Evolutionary conservation across 2,329 filamentous ascomycete species (phyloP), one percentile per base, ranked within the genome.

Genomic region (Alternaria sp.): DNA sequence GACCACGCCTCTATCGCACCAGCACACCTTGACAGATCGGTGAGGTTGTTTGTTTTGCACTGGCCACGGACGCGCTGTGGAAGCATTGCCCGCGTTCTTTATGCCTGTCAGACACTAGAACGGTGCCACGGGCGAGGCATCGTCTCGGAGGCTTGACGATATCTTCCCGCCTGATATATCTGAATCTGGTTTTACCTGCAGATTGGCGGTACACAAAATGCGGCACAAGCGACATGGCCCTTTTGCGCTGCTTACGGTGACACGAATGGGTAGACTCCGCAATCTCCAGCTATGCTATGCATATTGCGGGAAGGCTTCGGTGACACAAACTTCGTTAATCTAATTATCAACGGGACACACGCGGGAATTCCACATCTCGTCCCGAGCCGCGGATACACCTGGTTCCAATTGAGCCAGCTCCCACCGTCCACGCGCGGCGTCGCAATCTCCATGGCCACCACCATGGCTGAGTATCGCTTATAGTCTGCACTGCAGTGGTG

Each of bases 261-360:
- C 60, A 69, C 67, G 69, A 47, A 60, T 59, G 59, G 59, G 62
- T 64, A 65, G 57, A 54, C 61, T 67, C 65, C 66, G 57, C 69
- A 67, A 54, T 66, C 51, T 69, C 60, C 62, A 65, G 62, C 60
- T 64, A 69, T 72, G 68, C 66, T 65, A 70, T 69, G 72, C 72
- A 73, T 69, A 59, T 61, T 56, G 61, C 64, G 66, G 61, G 61
- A 61, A 67, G 61, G 60, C 61, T 46, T 64, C 55, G 67, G 68
- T 73, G 60, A 71, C 67, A 77, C 74, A 70, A 66, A 66, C 55
- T 61, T 77, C 75, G 76, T 78, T 68, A 76, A 78, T 77, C 75
- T 75, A 69, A 71, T 64, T 62, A 54, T 57, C 67, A 66, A 61
- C 64, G 67, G 67, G 65, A 67, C 67, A 65, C 62, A 69, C 62